Percentiles rank a stretch among this genome's conserved stretches.
Conservation (phyloP, 2,329 filamentous ascomycete genomes). For the Diaporthe citrichinensis region DNA sequence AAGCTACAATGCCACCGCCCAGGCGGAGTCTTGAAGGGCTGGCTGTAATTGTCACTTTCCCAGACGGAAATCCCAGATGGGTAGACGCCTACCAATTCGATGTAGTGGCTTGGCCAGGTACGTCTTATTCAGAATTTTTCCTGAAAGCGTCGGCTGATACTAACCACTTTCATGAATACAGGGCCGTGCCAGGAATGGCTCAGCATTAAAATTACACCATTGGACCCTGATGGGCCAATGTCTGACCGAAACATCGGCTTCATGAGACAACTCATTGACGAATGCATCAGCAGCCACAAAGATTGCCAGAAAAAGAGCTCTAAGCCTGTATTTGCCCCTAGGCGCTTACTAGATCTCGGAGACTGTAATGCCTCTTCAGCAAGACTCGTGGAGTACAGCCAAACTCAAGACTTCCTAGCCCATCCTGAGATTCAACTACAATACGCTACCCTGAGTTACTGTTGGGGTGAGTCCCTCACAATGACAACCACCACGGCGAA, state of each 20-base stretch:
- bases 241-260: neutral
- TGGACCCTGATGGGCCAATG: neutral
- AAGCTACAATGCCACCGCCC: neutral
- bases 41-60: neutral
- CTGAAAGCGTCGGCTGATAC: neutral
- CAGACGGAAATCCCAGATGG: fast-evolving
- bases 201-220: neutral
- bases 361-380: neutral
- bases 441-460: slow-evolving; percentile 16
- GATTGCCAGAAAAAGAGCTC: neutral
- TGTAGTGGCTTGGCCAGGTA: neutral
- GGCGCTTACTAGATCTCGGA: neutral
- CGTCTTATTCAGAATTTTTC: neutral
- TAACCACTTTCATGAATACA: neutral
- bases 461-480: neutral
- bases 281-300: neutral
- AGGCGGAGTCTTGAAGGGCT: neutral
- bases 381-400: neutral
- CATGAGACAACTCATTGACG: neutral
- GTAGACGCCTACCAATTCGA: neutral
- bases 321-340: neutral
- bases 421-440: neutral
- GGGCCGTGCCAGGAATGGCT: neutral
- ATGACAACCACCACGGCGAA: neutral
- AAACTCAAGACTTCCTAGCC: neutral